Evolutionary conservation across 2,329 filamentous ascomycete genomes (phyloP).

Genomic region (Claviceps digitariae): DNA sequence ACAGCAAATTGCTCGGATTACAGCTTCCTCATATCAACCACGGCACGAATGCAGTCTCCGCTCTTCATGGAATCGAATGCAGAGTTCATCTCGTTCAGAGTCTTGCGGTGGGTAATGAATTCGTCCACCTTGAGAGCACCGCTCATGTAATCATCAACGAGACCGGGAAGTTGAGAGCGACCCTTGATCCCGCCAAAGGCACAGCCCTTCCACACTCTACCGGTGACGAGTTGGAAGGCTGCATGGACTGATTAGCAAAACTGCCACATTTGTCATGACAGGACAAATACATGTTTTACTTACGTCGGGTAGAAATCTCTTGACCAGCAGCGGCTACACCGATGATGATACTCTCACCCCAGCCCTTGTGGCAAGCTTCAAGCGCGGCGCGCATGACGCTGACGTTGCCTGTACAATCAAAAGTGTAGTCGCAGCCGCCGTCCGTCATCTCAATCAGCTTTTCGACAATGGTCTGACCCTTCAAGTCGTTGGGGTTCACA

Average conservation of each 20-base stretch:
- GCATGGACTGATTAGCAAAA: constrained; percentile 5
- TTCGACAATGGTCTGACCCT: constrained; percentile 72
- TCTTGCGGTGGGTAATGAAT: constrained; percentile 95
- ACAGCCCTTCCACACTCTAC: constrained; percentile 94
- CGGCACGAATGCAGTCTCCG: constrained; percentile 92
- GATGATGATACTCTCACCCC: constrained; percentile 96
- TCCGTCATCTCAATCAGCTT: constrained; percentile 96
- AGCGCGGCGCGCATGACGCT: constrained; percentile 90
- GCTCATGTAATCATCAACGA: constrained; percentile 80
- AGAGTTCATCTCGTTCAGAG: constrained; percentile 68
- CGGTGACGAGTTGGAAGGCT: constrained; percentile 98
- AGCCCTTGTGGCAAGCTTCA: constrained; percentile 98
- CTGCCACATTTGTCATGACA: not conserved
- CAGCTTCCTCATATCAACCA: constrained; percentile 51
- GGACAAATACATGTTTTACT: constrained; percentile 26
- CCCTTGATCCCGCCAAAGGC: constrained; percentile 98
- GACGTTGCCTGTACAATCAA: constrained; percentile 97
- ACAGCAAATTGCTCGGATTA: constrained; percentile 5
- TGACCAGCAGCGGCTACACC: constrained; percentile 93
- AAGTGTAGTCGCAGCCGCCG: constrained; percentile 96
- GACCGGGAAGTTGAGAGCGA: constrained; percentile 73
- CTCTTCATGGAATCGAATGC: constrained; percentile 92
- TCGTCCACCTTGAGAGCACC: constrained; percentile 95
- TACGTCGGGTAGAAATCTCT: constrained; percentile 87
- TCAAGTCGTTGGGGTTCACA: constrained; percentile 76